A percentile compares a stretch with the other conserved stretches of the same genome.
phyloP scores from a whole-genome alignment of 148 eudicot genomes.

The Diospyros kaki region DNA sequence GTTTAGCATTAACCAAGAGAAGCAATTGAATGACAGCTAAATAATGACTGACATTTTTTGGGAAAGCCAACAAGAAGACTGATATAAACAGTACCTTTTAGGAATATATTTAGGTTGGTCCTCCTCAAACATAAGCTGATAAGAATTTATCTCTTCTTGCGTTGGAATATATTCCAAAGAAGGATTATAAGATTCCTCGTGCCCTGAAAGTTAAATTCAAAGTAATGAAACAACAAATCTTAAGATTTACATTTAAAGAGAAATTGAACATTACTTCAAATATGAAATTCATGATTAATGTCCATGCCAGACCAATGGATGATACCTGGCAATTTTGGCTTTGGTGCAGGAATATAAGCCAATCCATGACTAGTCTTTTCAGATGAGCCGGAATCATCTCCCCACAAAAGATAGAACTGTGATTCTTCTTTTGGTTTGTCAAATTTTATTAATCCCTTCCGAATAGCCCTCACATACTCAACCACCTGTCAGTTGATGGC shows the following conservation, averaged over 20 bases:
- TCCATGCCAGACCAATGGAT: slow-evolving; percentile 7
- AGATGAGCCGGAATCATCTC: slow-evolving; percentile 56
- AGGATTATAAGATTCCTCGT: slow-evolving; percentile 92
- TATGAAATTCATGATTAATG: background rate
- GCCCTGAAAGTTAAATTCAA: slow-evolving; percentile 43
- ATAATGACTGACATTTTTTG: no score
- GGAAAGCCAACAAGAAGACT: background rate
- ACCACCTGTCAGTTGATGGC: slow-evolving; percentile 45
- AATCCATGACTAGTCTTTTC: slow-evolving; percentile 68
- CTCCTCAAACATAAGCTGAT: slow-evolving; percentile 84
- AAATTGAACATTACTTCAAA: background rate
- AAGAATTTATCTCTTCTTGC: slow-evolving; percentile 82
- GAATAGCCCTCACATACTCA: slow-evolving; percentile 61
- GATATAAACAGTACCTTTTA: slow-evolving; percentile 43
- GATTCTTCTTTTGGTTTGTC: slow-evolving; percentile 86
- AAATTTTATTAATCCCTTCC: slow-evolving; percentile 76
- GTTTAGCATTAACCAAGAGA: slow-evolving; percentile 4
- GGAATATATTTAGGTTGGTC: slow-evolving; percentile 95
- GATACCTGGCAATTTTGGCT: slow-evolving; percentile 78
- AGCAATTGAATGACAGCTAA: background rate
- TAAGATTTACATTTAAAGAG: background rate
- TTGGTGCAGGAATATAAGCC: slow-evolving; percentile 90
- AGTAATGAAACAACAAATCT: background rate
- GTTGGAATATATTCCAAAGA: slow-evolving; percentile 86
- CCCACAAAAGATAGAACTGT: slow-evolving; percentile 62